These are phyloP conservation scores for Mrakia gelida DNA, from an alignment of 768 basidiomycete species.

Conservation along the genomic window DNA sequence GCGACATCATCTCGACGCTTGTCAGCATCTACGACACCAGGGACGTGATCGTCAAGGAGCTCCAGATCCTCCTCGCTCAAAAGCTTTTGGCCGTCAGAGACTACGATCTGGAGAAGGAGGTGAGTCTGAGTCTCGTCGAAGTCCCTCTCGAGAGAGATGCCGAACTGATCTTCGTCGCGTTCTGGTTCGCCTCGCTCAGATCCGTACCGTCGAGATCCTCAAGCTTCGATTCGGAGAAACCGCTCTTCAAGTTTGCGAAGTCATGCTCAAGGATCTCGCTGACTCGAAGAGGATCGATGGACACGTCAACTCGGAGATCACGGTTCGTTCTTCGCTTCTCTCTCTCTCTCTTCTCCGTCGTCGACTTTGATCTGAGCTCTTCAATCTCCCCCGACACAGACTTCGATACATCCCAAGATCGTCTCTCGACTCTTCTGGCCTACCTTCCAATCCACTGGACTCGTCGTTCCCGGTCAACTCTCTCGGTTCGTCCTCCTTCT, in stretches of 20 bases:
- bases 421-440: constrained; percentile 98
- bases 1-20: constrained; percentile 90
- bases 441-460: constrained; percentile 62
- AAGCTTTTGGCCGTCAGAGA: constrained; percentile 73
- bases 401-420: constrained; percentile 76
- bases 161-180: background rate
- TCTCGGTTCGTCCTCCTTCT: constrained; percentile 54
- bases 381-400: constrained; percentile 49
- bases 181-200: constrained; percentile 49
- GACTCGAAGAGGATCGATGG: constrained; percentile 86
- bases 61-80: constrained; percentile 86
- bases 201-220: constrained; percentile 85
- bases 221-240: constrained; percentile 94
- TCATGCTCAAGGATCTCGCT: constrained; percentile 96
- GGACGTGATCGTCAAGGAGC: constrained; percentile 91
- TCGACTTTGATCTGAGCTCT: too few species aligned
- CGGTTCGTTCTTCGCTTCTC: constrained; percentile 49
- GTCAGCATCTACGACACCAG: constrained; percentile 97
- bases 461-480: constrained; percentile 81
- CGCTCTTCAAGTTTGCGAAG: constrained; percentile 89
- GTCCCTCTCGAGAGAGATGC: background rate
- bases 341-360: constrained; percentile 1
- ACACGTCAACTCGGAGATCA: constrained; percentile 71
- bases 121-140: constrained; percentile 36
- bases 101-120: constrained; percentile 70